Evolutionary conservation across 495 filamentous ascomycete genomes (phyloP).

Genomic region (Endocarpon pusillum): DNA sequence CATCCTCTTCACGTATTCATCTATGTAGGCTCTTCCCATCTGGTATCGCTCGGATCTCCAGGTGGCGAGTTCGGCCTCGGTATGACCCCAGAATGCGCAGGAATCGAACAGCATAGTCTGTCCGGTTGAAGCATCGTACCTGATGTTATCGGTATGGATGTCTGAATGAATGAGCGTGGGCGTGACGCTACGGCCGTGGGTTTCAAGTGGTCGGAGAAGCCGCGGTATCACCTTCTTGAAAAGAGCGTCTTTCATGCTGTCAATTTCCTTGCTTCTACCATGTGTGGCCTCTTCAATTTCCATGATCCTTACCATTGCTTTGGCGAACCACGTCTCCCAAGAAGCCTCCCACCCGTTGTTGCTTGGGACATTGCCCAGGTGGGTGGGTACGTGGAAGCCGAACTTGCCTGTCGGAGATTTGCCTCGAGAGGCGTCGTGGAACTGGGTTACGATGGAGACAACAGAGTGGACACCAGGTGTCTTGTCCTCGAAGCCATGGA

Average conservation of each 20-base stretch:
- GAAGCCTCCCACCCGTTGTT: slow-evolving; percentile 22
- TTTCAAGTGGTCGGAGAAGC: slow-evolving; percentile 23
- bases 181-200: slow-evolving; percentile 19
- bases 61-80: slow-evolving; percentile 18
- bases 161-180: slow-evolving; percentile 31
- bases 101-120: slow-evolving; percentile 27
- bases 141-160: slow-evolving; percentile 30
- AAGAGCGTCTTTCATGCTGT: slow-evolving; percentile 8
- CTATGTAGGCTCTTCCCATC: slow-evolving; percentile 13
- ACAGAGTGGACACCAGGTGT: slow-evolving; percentile 20
- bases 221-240: slow-evolving; percentile 24
- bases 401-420: slow-evolving; percentile 32
- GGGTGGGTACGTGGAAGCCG: slow-evolving; percentile 32
- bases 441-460: slow-evolving; percentile 20
- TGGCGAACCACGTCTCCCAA: slow-evolving; percentile 29
- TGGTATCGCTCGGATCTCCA: slow-evolving; percentile 8
- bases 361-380: slow-evolving; percentile 25
- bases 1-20: slow-evolving; percentile 21
- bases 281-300: slow-evolving; percentile 15
- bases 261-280: slow-evolving; percentile 14
- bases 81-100: slow-evolving; percentile 29
- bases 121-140: slow-evolving; percentile 15
- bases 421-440: slow-evolving; percentile 25
- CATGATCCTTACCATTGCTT: slow-evolving; percentile 16
- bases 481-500: slow-evolving; percentile 20